Percentiles rank a stretch among this genome's conserved stretches.
Evolutionary conservation across 768 basidiomycete species (phyloP).

Genomic region (Pisolithus microcarpus): DNA sequence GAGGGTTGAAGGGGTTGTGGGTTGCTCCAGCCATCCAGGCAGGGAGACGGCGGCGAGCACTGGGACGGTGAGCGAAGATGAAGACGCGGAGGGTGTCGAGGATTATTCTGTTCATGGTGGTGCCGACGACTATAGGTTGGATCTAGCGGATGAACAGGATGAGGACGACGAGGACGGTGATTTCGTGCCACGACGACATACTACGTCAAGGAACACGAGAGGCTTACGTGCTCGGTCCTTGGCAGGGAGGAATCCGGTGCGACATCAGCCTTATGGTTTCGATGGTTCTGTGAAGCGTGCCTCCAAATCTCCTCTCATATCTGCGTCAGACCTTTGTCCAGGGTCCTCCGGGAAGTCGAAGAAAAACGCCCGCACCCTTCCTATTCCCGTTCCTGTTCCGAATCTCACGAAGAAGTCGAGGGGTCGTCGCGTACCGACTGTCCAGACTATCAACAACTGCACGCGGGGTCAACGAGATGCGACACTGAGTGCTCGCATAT

Average conservation of each 20-base stretch:
- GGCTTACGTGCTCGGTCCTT: conserved; percentile 30
- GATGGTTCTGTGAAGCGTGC: conserved; percentile 23
- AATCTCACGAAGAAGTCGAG: conserved; percentile 66
- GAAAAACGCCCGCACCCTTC: conserved; percentile 35
- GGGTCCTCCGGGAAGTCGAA: conserved; percentile 21
- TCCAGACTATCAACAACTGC: conserved; percentile 24
- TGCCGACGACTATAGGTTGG: conserved; percentile 25
- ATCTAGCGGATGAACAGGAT: conserved; percentile 15
- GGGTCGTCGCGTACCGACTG: conserved; percentile 59
- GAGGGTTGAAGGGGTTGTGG: conserved; percentile 12
- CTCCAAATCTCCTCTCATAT: conserved; percentile 25
- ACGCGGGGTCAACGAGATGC: conserved; percentile 29
- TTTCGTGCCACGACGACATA: conserved; percentile 23
- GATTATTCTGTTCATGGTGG: conserved; percentile 16
- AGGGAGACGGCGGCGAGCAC: conserved; percentile 12
- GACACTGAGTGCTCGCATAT: conserved; percentile 42
- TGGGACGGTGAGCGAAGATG: conserved; percentile 13
- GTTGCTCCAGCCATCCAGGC: conserved; percentile 13
- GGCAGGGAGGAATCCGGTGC: conserved; percentile 26
- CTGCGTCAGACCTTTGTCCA: conserved; percentile 24
- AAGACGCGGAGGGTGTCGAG: conserved; percentile 22
- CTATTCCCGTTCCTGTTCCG: conserved; percentile 56
- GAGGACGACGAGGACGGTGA: conserved; percentile 29
- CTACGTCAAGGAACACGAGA: conserved; percentile 33
- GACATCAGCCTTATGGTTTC: conserved; percentile 27